Percentiles rank a stretch among this genome's conserved stretches.
Conservation (phyloP, 2,329 filamentous ascomycete species). For the Pestalotiopsis sp. region DNA sequence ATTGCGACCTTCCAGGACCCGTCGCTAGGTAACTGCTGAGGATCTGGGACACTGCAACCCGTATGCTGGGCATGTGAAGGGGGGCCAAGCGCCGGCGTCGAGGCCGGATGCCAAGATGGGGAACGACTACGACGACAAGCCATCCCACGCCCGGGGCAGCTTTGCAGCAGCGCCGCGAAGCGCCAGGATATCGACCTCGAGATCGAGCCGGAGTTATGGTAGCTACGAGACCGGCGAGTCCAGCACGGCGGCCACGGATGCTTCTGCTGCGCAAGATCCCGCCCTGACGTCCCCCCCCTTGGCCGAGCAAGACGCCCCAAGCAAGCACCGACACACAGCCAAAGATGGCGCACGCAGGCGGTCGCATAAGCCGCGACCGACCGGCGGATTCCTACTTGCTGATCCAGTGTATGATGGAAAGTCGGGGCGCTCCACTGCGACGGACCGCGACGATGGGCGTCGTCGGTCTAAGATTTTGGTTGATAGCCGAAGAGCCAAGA, state of each 20-base stretch:
- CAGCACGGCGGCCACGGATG: slow-evolving; percentile 35
- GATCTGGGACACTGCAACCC: neutral
- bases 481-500: slow-evolving; percentile 27
- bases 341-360: slow-evolving; percentile 23
- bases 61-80: slow-evolving; percentile 1
- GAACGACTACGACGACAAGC: slow-evolving; percentile 9
- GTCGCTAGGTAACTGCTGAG: neutral
- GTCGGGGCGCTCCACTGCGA: slow-evolving; percentile 21
- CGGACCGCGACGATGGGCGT: slow-evolving; percentile 30
- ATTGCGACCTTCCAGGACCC: neutral
- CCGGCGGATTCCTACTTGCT: slow-evolving; percentile 52
- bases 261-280: slow-evolving; percentile 15
- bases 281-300: slow-evolving; percentile 16
- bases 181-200: slow-evolving; percentile 28
- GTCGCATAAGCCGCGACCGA: slow-evolving; percentile 43
- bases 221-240: slow-evolving; percentile 47
- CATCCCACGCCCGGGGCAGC: slow-evolving; percentile 3
- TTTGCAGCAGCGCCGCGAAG: slow-evolving; percentile 18
- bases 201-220: slow-evolving; percentile 30
- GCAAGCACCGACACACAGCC: slow-evolving; percentile 17
- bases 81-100: neutral
- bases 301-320: slow-evolving; percentile 15
- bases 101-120: slow-evolving; percentile 12
- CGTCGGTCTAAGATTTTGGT: slow-evolving; percentile 29
- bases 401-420: slow-evolving; percentile 37